A percentile compares a stretch with the other conserved stretches of the same genome.
Evolutionary conservation across 768 basidiomycete species (phyloP).

Genomic region (Phlegmacium glaucopus): DNA sequence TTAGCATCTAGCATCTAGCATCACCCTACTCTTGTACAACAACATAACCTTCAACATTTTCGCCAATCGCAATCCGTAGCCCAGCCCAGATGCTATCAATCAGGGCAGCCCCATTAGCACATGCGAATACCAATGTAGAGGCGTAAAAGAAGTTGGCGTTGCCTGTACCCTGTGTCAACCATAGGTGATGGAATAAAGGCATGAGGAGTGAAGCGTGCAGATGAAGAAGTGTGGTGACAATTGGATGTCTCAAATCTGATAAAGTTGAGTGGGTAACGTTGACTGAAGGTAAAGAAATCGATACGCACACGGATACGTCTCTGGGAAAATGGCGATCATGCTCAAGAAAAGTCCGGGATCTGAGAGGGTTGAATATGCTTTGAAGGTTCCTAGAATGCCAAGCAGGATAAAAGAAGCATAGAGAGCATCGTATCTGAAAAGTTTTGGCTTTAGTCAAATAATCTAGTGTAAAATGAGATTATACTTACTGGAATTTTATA

Average conservation of each 20-base stretch:
- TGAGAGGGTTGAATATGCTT: constrained; percentile 87
- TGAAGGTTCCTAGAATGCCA: constrained; percentile 81
- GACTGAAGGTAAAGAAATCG: not conserved
- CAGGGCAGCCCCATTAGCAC: constrained; percentile 80
- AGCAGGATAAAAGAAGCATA: constrained; percentile 74
- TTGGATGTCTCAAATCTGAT: constrained; percentile 79
- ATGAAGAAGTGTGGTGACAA: constrained; percentile 80
- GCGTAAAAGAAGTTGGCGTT: constrained; percentile 99
- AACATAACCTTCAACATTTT: constrained; percentile 46
- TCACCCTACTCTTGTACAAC: constrained; percentile 55
- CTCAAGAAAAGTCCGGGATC: constrained; percentile 86
- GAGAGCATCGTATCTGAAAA: constrained; percentile 73
- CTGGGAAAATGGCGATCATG: constrained; percentile 80
- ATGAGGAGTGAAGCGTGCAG: constrained; percentile 82
- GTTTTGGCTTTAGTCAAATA: not conserved
- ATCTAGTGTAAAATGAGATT: not conserved
- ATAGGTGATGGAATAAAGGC: constrained; percentile 88
- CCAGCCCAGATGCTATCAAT: constrained; percentile 83
- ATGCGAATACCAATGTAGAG: constrained; percentile 88
- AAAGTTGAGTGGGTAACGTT: not conserved
- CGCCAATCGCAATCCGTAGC: constrained; percentile 69
- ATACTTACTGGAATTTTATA: constrained; percentile 78
- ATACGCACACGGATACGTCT: constrained; percentile 74
- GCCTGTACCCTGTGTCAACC: constrained; percentile 88
- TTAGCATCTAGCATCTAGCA: not conserved